A percentile compares a stretch with the other conserved stretches of the same genome.
These are phyloP conservation scores for Skeletonema tropicum DNA, from an alignment of 108 stramenopile species.

Conservation along the genomic window DNA sequence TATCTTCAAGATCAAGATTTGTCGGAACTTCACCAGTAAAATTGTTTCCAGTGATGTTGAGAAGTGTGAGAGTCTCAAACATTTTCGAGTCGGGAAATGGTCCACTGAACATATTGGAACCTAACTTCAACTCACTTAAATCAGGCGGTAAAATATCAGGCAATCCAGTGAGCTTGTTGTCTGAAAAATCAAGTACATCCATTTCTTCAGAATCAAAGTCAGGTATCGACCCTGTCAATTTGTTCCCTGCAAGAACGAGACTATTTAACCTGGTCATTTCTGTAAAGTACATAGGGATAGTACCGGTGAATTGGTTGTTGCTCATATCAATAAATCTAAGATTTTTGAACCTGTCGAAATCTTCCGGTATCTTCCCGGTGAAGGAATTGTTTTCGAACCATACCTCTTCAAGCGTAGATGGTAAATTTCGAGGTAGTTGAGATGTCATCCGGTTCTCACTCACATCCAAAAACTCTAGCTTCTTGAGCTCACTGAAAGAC, in stretches of 20 bases:
- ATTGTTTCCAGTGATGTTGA: slow-evolving; percentile 20
- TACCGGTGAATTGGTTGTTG: slow-evolving; percentile 58
- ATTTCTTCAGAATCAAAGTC: slow-evolving; percentile 1
- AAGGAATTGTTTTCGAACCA: slow-evolving; percentile 5
- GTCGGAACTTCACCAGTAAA: neutral
- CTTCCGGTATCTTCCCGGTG: neutral
- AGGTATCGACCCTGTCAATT: slow-evolving; percentile 14
- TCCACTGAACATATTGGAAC: slow-evolving; percentile 19
- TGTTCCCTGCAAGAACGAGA: slow-evolving; percentile 13
- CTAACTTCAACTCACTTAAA: slow-evolving; percentile 11
- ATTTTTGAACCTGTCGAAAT: neutral
- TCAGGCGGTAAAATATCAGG: neutral
- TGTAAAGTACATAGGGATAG: slow-evolving; percentile 50
- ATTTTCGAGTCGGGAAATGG: slow-evolving; percentile 4
- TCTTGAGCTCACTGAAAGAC: slow-evolving; percentile 6
- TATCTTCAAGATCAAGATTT: neutral
- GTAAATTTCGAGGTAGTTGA: slow-evolving; percentile 12
- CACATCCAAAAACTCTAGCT: slow-evolving; percentile 17
- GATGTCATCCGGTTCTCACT: neutral
- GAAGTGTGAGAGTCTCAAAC: neutral
- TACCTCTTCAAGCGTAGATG: slow-evolving; percentile 6
- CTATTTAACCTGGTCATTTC: slow-evolving; percentile 38
- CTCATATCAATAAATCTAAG: slow-evolving; percentile 36
- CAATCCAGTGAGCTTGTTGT: slow-evolving; percentile 4
- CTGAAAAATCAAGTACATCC: slow-evolving; percentile 22